These are phyloP conservation scores for Amanita exitialis DNA, from an alignment of 768 basidiomycete genomes.

Conservation along the genomic window DNA sequence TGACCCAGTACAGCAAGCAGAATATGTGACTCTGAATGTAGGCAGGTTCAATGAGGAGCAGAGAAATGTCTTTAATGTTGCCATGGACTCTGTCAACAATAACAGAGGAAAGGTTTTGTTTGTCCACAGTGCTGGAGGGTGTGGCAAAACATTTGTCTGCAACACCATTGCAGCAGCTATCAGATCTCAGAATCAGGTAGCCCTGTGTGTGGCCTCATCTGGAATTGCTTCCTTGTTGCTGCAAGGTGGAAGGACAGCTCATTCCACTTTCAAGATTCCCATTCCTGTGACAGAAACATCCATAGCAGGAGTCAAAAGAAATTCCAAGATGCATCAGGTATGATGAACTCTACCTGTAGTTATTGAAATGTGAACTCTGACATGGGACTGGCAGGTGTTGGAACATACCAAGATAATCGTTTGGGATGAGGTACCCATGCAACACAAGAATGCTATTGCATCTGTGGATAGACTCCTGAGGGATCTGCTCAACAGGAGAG, in stretches of 20 bases:
- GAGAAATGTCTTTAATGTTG: constrained; percentile 18
- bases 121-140: constrained; percentile 18
- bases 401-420: constrained; percentile 23
- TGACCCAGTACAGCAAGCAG: constrained; percentile 7
- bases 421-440: constrained; percentile 35
- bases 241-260: too few species aligned
- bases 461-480: constrained; percentile 26
- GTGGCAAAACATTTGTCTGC: constrained; percentile 37
- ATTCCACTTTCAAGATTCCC: too few species aligned
- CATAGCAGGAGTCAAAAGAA: too few species aligned
- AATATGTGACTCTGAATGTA: background rate
- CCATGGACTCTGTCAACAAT: constrained; percentile 14
- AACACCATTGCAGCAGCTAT: constrained; percentile 21
- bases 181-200: constrained; percentile 18
- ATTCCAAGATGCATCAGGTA: too few species aligned
- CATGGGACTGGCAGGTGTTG: constrained; percentile 21
- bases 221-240: too few species aligned
- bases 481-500: constrained; percentile 18
- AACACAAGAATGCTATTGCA: constrained; percentile 24
- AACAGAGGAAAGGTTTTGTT: constrained; percentile 15
- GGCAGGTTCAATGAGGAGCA: constrained; percentile 24
- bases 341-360: too few species aligned
- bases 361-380: constrained; percentile 10
- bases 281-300: too few species aligned
- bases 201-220: too few species aligned